These are phyloP conservation scores for Rhinocladiella similis DNA, from an alignment of 2,329 filamentous ascomycete species.

Conservation along the genomic window DNA sequence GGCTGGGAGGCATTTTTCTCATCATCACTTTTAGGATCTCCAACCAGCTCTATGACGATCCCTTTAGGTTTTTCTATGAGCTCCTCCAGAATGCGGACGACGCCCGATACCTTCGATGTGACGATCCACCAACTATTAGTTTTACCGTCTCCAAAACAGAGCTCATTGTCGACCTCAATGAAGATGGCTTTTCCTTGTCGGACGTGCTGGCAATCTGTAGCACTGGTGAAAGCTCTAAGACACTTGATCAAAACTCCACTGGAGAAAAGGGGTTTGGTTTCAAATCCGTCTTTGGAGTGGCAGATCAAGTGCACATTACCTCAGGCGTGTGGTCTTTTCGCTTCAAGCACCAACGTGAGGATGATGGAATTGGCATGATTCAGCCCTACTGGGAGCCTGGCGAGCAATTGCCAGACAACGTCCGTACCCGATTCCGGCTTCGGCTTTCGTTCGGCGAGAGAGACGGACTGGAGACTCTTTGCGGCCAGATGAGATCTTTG, in stretches of 20 bases:
- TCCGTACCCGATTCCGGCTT: conserved; percentile 16
- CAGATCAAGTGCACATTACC: conserved; percentile 22
- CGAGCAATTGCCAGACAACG: conserved; percentile 4
- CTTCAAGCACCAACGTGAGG: conserved; percentile 20
- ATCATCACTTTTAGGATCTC: conserved; percentile 8
- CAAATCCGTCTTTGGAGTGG: conserved; percentile 39
- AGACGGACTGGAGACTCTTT: conserved; percentile 6
- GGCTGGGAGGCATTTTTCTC: neutral
- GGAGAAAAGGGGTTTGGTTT: conserved; percentile 41
- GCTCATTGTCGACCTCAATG: too few relatives aligned
- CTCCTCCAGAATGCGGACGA: conserved; percentile 48
- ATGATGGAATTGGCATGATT: conserved; percentile 24
- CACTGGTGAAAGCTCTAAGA: conserved; percentile 40
- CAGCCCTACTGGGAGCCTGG: conserved; percentile 10
- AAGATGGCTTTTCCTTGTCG: neutral
- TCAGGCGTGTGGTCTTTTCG: conserved; percentile 26
- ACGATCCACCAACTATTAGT: neutral
- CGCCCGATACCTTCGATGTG: conserved; percentile 8
- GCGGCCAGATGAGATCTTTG: conserved; percentile 3
- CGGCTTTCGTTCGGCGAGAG: conserved; percentile 4
- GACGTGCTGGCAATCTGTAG: conserved; percentile 42
- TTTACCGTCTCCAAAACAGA: too few relatives aligned
- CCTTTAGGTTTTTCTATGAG: conserved; percentile 33
- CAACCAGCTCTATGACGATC: conserved; percentile 17
- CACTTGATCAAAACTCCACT: conserved; percentile 29